A percentile compares a stretch with the other conserved stretches of the same genome.
phyloP scores from a whole-genome alignment of 2,329 filamentous ascomycete genomes.

The Dactylellina cionopaga region DNA sequence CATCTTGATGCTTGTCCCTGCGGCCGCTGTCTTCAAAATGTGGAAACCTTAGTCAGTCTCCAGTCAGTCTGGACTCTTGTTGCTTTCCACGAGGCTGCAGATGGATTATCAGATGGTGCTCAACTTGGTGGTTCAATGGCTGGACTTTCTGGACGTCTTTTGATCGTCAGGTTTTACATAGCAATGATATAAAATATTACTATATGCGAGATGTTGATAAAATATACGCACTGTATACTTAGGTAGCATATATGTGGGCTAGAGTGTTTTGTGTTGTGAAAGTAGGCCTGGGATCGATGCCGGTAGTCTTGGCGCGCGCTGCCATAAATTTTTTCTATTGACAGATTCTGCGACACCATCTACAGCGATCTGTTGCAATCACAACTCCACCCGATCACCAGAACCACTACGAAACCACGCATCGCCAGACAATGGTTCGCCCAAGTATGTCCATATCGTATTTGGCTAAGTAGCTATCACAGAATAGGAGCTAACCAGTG shows the following conservation, averaged over 20 bases:
- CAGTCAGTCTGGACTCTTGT: not conserved
- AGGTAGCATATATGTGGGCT: too few relatives aligned
- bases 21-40: slow-evolving; percentile 38
- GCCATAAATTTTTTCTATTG: slow-evolving; percentile 19
- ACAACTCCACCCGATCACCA: slow-evolving; percentile 8
- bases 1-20: slow-evolving; percentile 46
- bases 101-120: too few relatives aligned
- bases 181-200: too few relatives aligned
- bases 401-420: not conserved
- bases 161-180: too few relatives aligned
- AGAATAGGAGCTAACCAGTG: slow-evolving; percentile 33
- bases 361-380: slow-evolving; percentile 5
- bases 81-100: too few relatives aligned
- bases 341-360: slow-evolving; percentile 38
- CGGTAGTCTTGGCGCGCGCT: slow-evolving; percentile 18
- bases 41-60: slow-evolving; percentile 33
- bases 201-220: too few relatives aligned
- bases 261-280: slow-evolving; percentile 17
- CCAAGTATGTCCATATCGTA: slow-evolving; percentile 53
- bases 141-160: too few relatives aligned
- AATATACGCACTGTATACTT: too few relatives aligned
- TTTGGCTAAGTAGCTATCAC: not conserved
- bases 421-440: slow-evolving; percentile 56
- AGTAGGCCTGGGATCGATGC: not conserved
- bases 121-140: too few relatives aligned